Base-by-base conservation (phyloP, 805 yeast species). In the Barnettozyma botsteinii region DNA sequence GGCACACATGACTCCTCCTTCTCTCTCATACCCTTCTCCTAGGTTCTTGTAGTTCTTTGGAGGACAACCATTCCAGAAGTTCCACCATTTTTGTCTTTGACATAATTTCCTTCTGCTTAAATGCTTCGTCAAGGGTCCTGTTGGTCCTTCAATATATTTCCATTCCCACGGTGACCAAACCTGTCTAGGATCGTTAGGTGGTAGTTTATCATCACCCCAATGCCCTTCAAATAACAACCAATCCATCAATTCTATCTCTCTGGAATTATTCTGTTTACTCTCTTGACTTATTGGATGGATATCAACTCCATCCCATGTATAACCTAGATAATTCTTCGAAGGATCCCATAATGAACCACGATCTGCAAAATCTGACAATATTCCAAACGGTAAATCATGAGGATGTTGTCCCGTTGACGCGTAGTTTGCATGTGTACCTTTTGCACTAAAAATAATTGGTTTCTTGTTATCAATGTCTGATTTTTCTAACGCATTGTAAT, bases 301-400 rank as follows among this genome's bases (percentile, higher is more conserved):
- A 5, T 50, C 52, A 1, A 47, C 55, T 2, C 89, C 93, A 51
- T 85, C 85, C 59, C 71, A 83, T 0, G 87, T 81, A 61, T 91
- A 91, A 0, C 87, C 94, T 45, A 86, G 64, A 53, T 73, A 85
- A 56, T 93, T 91, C 56, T 74, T 64, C 0, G 87, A 66, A 0
- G 98, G 97, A 58, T 91, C 94, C 98, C 98, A 91, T 53, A 91
- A 66, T 2, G 94, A 84, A 1, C 98, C 98, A 32, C 96, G 69
- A 60, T 91, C 98, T 1, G 98, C 87, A 62, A 86, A 91, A 65
- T 91, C 98, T 38, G 86, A 77, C 38, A 91, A 66, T 41, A 94
- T 89, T 38, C 85, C 82, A 64, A 86, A 89, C 1, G 98, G 98
- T 35, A 89, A 72, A 60, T 91, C 98, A 59, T 89, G 98, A 0